Percentiles rank a stretch among this genome's conserved stretches.
These are phyloP conservation scores for Trichosporon coremiiforme DNA, from an alignment of 1,284 basidiomycete genomes.

Conservation along the genomic window DNA sequence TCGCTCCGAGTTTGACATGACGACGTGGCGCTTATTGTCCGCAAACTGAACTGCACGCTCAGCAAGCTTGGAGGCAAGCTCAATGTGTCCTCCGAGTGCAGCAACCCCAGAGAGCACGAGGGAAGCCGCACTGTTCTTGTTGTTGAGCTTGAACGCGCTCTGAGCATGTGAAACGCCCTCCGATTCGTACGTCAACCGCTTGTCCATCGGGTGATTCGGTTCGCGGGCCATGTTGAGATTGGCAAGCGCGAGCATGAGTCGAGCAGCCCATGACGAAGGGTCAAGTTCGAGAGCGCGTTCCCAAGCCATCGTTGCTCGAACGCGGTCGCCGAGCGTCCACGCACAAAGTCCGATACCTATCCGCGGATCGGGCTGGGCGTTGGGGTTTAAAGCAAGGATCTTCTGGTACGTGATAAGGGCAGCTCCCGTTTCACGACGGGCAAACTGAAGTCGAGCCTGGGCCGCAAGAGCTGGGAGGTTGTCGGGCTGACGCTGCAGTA, in stretches of 20 bases:
- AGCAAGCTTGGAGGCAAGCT: conserved; percentile 80
- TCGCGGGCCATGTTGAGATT: conserved; percentile 76
- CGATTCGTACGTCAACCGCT: conserved; percentile 43
- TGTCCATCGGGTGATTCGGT: conserved; percentile 58
- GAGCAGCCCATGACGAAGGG: conserved; percentile 71
- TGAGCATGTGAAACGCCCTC: conserved; percentile 45
- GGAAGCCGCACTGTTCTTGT: conserved; percentile 45
- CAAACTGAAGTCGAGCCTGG: conserved; percentile 79
- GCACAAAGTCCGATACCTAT: conserved; percentile 90
- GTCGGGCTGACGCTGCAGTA: conserved; percentile 74
- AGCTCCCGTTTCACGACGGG: conserved; percentile 71
- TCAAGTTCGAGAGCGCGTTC: conserved; percentile 67
- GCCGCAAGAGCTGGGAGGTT: conserved; percentile 62
- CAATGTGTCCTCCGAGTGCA: conserved; percentile 41
- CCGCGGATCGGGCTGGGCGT: conserved; percentile 81
- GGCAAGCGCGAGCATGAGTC: conserved; percentile 78
- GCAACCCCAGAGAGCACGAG: conserved; percentile 44
- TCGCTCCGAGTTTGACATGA: conserved; percentile 73
- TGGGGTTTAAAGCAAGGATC: conserved; percentile 73
- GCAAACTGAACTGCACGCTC: conserved; percentile 90
- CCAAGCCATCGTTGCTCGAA: conserved; percentile 81
- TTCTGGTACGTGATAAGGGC: conserved; percentile 82
- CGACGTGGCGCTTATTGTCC: conserved; percentile 77
- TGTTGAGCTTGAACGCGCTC: conserved; percentile 49
- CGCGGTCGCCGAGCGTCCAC: conserved; percentile 79